Base-by-base conservation (phyloP, 306 rosid genomes). In the Boehmeria nivea region DNA sequence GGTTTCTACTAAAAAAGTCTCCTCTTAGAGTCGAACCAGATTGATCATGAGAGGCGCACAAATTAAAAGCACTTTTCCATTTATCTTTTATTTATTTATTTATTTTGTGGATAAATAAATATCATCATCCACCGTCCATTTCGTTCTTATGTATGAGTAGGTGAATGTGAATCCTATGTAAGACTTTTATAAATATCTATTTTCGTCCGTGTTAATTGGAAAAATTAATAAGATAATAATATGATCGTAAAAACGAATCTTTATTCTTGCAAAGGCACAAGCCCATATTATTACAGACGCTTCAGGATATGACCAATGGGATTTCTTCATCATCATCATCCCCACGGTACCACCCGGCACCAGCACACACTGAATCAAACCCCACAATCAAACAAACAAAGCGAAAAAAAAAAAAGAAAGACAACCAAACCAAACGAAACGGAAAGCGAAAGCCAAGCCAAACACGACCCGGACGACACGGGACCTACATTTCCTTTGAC, bases 181-280 rank as follows among this genome's bases (percentile, higher is more conserved):
- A n/a, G n/a, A n/a, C n/a, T n/a, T n/a, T n/a, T n/a, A n/a, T n/a
- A n/a, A n/a, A n/a, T n/a, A n/a, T n/a, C n/a, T n/a, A n/a, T n/a
- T n/a, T n/a, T n/a, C n/a, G n/a, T n/a, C n/a, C n/a, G n/a, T n/a
- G n/a, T n/a, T n/a, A n/a, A n/a, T n/a, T n/a, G n/a, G n/a, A 43
- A n/a, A 15, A 22, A 18, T 8, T 40, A 40, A 40, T 3, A 8
- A 13, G 28, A 48, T 25, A 27, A 50, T 22, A 21, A 51, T 31
- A 20, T 20, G 54, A 73, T 59, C 48, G 43, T 8, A 44, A 26
- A 14, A 70, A 64, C 60, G 61, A 19, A 57, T 14, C 65, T 22
- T 77, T 77, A 83, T 75, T 77, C 80, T 74, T 77, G 54, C 33
- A 69, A 27, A 48, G n/a, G 34, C 13, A 40, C 23, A 71, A 56